Conservation (phyloP, 2,329 filamentous ascomycete genomes). For the Scorias spongiosa region DNA sequence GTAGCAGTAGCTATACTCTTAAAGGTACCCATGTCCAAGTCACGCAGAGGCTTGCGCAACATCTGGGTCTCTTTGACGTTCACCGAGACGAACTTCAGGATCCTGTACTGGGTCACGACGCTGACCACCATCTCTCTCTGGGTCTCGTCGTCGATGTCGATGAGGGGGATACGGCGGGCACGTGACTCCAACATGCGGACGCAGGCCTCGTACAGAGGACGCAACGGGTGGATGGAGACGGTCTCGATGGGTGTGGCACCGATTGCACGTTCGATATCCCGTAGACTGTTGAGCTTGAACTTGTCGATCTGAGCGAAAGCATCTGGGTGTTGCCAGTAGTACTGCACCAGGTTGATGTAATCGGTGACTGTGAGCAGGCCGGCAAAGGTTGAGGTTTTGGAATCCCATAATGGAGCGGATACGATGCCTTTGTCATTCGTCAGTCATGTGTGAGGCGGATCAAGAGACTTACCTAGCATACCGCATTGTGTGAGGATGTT, state of each 20-base stretch:
- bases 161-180: conserved; percentile 80
- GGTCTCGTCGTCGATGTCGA: conserved; percentile 90
- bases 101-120: conserved; percentile 94
- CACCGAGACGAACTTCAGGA: conserved; percentile 96
- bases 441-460: conserved; percentile 1
- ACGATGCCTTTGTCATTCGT: conserved; percentile 58
- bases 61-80: conserved; percentile 81
- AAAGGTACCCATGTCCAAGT: conserved; percentile 78
- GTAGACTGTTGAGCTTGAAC: conserved; percentile 78
- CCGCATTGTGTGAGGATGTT: conserved; percentile 93
- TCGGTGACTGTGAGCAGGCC: conserved; percentile 90
- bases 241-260: conserved; percentile 85
- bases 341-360: conserved; percentile 97
- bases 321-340: conserved; percentile 95
- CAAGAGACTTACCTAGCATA: conserved; percentile 24
- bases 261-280: conserved; percentile 91
- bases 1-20: conserved; percentile 61
- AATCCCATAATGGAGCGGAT: conserved; percentile 94
- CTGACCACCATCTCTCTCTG: conserved; percentile 84
- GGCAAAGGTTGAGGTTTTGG: conserved; percentile 79
- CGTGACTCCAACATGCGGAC: conserved; percentile 86
- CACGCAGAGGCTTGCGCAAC: conserved; percentile 71
- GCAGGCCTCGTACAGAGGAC: conserved; percentile 87
- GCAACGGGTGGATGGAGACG: conserved; percentile 82
- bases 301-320: conserved; percentile 81